These are phyloP conservation scores for Filosporella fistucella DNA, from an alignment of 495 filamentous ascomycete species.

Conservation along the genomic window DNA sequence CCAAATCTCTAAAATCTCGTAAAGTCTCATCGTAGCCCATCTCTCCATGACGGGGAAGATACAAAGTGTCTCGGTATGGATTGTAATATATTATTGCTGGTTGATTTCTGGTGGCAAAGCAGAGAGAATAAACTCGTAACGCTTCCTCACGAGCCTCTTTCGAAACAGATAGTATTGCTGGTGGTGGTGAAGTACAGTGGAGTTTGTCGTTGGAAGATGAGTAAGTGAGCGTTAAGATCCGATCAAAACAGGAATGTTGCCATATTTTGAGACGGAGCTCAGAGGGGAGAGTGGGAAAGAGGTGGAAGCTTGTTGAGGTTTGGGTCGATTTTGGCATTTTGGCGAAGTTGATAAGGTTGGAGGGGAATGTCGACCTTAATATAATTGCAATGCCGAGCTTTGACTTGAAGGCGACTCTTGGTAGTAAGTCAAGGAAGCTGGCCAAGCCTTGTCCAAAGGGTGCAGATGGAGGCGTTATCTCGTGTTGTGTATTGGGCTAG, in stretches of 20 bases:
- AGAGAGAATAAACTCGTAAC: constrained; percentile 32
- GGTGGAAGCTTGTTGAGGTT: constrained; percentile 27
- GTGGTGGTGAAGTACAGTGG: constrained; percentile 32
- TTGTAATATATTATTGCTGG: constrained; percentile 37
- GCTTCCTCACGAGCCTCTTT: constrained; percentile 41
- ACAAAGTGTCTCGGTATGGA: constrained; percentile 40
- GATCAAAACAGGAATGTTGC: constrained; percentile 32
- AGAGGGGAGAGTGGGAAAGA: constrained; percentile 37
- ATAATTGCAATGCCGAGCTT: too few species aligned
- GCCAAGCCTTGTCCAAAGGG: too few species aligned
- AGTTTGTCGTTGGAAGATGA: constrained; percentile 22
- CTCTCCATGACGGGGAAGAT: constrained; percentile 37
- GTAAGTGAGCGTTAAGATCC: constrained; percentile 39
- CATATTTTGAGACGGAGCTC: constrained; percentile 47
- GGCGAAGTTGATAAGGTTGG: too few species aligned
- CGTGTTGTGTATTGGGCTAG: too few species aligned
- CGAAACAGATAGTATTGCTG: constrained; percentile 34
- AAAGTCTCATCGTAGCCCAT: constrained; percentile 44
- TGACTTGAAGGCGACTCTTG: too few species aligned
- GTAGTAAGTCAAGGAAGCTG: too few species aligned
- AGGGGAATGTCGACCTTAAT: too few species aligned
- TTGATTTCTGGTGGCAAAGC: constrained; percentile 31
- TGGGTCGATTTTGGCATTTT: neutral
- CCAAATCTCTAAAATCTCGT: constrained; percentile 30
- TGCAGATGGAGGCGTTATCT: too few species aligned